Evolutionary conservation across 441 rosid species (phyloP).

Genomic region (Bocquillonia castaneifolia): DNA sequence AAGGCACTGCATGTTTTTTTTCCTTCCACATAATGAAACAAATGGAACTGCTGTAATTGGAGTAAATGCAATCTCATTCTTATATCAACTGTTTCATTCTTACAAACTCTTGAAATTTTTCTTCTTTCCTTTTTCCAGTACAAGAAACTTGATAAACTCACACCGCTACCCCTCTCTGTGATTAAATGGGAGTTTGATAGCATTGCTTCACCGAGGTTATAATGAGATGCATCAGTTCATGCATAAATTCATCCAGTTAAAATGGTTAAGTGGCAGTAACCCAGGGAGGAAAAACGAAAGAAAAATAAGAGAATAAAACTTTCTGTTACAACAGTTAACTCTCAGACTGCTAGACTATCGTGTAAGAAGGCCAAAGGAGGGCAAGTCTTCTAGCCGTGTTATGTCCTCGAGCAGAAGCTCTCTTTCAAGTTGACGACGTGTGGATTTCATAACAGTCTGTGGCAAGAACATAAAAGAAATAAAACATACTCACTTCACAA

Average conservation of each 20-base stretch:
- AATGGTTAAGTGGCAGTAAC: conserved; percentile 18
- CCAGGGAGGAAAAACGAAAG: neutral
- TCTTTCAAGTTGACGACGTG: conserved; percentile 82
- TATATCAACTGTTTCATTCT: conserved; percentile 13
- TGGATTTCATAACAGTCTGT: conserved; percentile 93
- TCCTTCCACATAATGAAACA: neutral
- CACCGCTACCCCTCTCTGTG: conserved; percentile 11
- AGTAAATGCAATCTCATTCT: conserved; percentile 13
- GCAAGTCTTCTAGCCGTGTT: conserved; percentile 69
- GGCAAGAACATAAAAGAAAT: neutral
- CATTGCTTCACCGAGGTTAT: conserved; percentile 18
- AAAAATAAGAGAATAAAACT: conserved; percentile 23
- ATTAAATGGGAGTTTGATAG: conserved; percentile 12
- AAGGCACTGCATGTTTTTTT: neutral
- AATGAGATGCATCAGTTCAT: conserved; percentile 16
- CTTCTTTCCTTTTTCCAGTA: neutral
- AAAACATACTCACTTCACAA: neutral
- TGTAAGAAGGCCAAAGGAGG: conserved; percentile 65
- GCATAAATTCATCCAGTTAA: conserved; percentile 28
- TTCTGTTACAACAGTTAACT: conserved; percentile 27
- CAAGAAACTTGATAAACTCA: conserved; percentile 20
- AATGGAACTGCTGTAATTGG: neutral
- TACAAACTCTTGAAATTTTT: neutral
- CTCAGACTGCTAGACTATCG: conserved; percentile 34
- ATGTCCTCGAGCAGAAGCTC: conserved; percentile 76